These are phyloP conservation scores for Fusarium xyrophilum DNA, from an alignment of 2,329 filamentous ascomycete genomes.

Conservation along the genomic window DNA sequence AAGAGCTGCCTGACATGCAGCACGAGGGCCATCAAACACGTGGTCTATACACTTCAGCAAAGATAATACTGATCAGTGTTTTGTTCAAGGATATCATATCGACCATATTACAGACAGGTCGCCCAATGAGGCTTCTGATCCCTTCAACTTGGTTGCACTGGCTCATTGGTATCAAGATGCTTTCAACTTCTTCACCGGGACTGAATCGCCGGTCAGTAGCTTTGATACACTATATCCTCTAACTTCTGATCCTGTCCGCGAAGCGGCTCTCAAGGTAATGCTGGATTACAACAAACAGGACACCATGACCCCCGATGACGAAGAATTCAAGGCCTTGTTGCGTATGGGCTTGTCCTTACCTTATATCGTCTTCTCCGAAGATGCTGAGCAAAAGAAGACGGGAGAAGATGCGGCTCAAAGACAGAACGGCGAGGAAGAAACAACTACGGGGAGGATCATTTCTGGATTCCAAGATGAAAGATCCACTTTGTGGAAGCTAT, in stretches of 20 bases:
- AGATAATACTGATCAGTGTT: neutral
- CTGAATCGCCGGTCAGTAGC: accelerated
- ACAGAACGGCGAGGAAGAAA: accelerated
- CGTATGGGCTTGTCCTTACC: accelerated
- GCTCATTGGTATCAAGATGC: neutral
- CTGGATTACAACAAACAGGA: neutral
- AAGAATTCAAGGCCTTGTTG: accelerated
- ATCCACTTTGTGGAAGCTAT: accelerated
- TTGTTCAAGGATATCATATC: neutral
- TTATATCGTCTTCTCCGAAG: too few relatives aligned
- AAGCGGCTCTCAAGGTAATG: neutral
- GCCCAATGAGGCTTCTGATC: accelerated
- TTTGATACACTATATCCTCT: neutral
- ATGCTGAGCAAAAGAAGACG: too few relatives aligned
- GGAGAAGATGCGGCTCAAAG: accelerated
- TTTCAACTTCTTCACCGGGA: neutral
- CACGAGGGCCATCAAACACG: neutral
- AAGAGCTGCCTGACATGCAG: neutral
- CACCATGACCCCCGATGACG: too few relatives aligned
- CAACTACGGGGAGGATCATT: accelerated
- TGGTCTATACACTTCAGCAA: neutral
- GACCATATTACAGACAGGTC: neutral
- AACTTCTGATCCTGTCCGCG: neutral
- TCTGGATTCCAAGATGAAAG: accelerated
- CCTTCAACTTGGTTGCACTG: accelerated